Evolutionary conservation across 2,329 filamentous ascomycete species (phyloP).

Genomic region (Lojkania enalia): DNA sequence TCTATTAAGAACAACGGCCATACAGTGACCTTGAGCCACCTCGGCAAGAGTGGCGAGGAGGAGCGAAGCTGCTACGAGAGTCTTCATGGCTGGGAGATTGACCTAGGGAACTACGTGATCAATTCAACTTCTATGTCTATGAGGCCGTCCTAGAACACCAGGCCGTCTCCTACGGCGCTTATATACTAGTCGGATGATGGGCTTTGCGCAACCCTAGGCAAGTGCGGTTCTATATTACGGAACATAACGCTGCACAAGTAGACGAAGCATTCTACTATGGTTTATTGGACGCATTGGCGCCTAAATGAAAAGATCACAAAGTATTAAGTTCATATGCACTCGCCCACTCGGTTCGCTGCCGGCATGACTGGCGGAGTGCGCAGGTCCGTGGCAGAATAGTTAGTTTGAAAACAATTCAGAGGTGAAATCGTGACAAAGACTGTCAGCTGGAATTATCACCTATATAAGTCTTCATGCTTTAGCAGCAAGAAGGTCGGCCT

Average conservation of each 20-base stretch:
- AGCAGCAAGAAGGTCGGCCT: too few relatives aligned
- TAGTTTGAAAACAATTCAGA: slow-evolving; percentile 22
- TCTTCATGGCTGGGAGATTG: slow-evolving; percentile 33
- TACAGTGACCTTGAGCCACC: slow-evolving; percentile 44
- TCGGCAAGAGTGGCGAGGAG: slow-evolving; percentile 39
- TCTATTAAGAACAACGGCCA: slow-evolving; percentile 3
- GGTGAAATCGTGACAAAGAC: slow-evolving; percentile 23
- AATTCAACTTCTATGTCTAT: too few relatives aligned
- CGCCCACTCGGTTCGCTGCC: not conserved
- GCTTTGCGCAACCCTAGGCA: not conserved
- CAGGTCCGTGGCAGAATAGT: slow-evolving; percentile 25
- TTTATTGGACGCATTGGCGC: slow-evolving; percentile 28
- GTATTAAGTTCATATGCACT: slow-evolving; percentile 11
- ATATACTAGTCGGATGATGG: slow-evolving; percentile 15
- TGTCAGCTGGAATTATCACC: too few relatives aligned
- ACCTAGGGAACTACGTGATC: not conserved
- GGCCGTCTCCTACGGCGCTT: slow-evolving; percentile 5
- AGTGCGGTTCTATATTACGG: slow-evolving; percentile 27
- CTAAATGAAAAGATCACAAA: slow-evolving; percentile 33
- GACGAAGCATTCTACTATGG: slow-evolving; percentile 15
- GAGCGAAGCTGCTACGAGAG: slow-evolving; percentile 35
- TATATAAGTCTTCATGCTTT: too few relatives aligned
- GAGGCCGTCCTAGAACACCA: too few relatives aligned
- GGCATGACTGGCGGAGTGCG: slow-evolving; percentile 17
- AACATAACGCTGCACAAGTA: slow-evolving; percentile 21